Evolutionary conservation across 257 asterid species (phyloP).

Genomic region (Solanum bulbocastanum): DNA sequence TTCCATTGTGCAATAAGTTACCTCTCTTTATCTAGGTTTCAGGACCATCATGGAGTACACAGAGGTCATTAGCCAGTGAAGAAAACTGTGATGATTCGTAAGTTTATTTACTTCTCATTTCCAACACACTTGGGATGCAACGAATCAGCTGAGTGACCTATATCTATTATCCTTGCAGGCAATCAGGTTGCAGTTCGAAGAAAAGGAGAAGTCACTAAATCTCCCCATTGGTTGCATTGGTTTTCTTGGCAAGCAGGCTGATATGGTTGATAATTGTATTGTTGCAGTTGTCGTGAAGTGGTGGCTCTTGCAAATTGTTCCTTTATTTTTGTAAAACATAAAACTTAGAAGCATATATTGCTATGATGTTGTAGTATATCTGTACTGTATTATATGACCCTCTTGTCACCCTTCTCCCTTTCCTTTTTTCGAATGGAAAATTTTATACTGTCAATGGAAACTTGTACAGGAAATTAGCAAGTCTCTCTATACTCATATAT

Average conservation of each 20-base stretch:
- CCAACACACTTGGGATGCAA: background rate
- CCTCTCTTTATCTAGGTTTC: slow-evolving; percentile 28
- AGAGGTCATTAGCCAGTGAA: slow-evolving; percentile 50
- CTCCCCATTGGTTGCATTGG: slow-evolving; percentile 16
- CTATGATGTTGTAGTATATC: slow-evolving; percentile 26
- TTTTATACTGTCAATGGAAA: background rate
- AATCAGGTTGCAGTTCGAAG: slow-evolving; percentile 51
- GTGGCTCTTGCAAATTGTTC: slow-evolving; percentile 10
- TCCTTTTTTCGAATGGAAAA: background rate
- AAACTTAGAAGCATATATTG: slow-evolving; percentile 14
- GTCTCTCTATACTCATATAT: background rate
- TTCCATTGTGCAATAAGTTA: background rate
- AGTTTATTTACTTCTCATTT: slow-evolving; percentile 13
- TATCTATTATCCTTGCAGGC: slow-evolving; percentile 29
- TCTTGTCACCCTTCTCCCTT: background rate
- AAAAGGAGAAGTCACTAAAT: slow-evolving; percentile 38
- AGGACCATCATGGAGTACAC: slow-evolving; percentile 38
- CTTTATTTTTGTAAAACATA: slow-evolving; percentile 7
- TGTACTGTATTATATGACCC: slow-evolving; percentile 1
- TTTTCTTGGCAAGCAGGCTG: background rate
- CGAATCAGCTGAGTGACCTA: background rate
- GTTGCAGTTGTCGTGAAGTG: slow-evolving; percentile 17
- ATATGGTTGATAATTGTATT: background rate
- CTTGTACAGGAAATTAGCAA: slow-evolving; percentile 30
- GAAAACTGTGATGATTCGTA: slow-evolving; percentile 66